Base-by-base conservation (phyloP, 805 yeast genomes). In the Starmerella bombicola region DNA sequence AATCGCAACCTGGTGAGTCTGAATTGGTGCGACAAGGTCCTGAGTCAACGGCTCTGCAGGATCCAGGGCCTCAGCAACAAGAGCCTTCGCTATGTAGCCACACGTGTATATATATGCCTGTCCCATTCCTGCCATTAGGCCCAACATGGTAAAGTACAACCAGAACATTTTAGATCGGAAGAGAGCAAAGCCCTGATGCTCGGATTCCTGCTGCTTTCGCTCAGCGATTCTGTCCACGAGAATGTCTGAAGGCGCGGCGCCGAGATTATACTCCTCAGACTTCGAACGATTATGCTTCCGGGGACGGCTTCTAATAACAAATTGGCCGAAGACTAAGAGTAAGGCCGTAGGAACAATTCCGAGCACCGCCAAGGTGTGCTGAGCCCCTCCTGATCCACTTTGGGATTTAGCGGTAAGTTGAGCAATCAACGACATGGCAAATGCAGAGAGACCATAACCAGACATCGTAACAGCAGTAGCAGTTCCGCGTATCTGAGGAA, bases 391-490 rank as follows among this genome's bases (percentile, higher is more conserved):
- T 8, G 36, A 21, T 7, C 35, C 38, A 5, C 22, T 22, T n/a
- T n/a, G 20, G 12, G 22, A 21, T n/a, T 34, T 25, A 2, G 21
- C 15, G 45, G 61, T 74, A 42, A 74, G 63, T 13, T 64, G 48
- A 1, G 77, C 78, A 18, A 74, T 51, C 1, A 69, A 63, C 1
- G 85, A 77, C 54, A 71, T 77, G 37, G 76, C 67, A 51, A 78
- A 67, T 3, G 91, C 91, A 55, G 80, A 73, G 13, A 78, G 66
- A 0, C 93, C 93, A 56, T 76, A 79, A 33, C 79, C 69, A 1
- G 86, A 76, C 56, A 80, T 67, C 2, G 88, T 85, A 33, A 80
- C 64, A 0, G 84, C 73, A 0, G 91, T 77, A 3, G 91, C 86
- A 8, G 79, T 65, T 2, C 91, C 93, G 40, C 82, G 60, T 29